These are phyloP conservation scores for Botrytis sinoallii DNA, from an alignment of 2,329 filamentous ascomycete genomes.

Conservation along the genomic window DNA sequence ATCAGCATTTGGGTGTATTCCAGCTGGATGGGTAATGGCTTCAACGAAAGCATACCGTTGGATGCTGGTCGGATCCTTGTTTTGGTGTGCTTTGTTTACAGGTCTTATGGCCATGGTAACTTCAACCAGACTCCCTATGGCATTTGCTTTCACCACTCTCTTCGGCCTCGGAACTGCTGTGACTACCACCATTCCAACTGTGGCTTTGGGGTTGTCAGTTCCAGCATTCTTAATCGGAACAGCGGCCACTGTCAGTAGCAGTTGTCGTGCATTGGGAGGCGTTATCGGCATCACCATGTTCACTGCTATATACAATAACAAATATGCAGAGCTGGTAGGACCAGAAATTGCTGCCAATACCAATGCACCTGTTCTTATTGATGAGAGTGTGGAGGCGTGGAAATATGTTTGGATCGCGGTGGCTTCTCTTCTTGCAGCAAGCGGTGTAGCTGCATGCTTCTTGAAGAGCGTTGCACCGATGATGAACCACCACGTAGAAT, in stretches of 20 bases:
- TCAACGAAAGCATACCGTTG: conserved; percentile 21
- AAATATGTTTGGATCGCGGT: conserved; percentile 27
- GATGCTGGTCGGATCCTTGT: conserved; percentile 22
- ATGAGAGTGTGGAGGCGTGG: conserved; percentile 21
- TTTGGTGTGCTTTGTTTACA: conserved; percentile 26
- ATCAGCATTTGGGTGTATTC: conserved; percentile 27
- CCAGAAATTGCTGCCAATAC: conserved; percentile 17
- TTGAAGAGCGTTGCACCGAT: conserved; percentile 24
- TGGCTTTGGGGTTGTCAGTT: conserved; percentile 24
- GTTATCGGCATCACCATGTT: conserved; percentile 28
- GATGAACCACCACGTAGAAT: conserved; percentile 28
- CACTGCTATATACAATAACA: conserved; percentile 27
- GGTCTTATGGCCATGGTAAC: conserved; percentile 26
- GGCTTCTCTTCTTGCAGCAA: conserved; percentile 22
- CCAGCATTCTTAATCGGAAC: conserved; percentile 27
- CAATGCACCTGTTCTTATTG: conserved; percentile 17
- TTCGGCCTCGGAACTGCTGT: conserved; percentile 26
- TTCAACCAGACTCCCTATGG: conserved; percentile 17
- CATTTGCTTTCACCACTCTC: conserved; percentile 24
- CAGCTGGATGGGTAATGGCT: conserved; percentile 27
- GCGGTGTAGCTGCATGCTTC: conserved; percentile 24
- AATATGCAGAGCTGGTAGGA: conserved; percentile 23
- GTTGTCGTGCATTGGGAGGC: conserved; percentile 24
- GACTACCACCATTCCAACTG: conserved; percentile 25
- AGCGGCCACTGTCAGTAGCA: conserved; percentile 25